These are phyloP conservation scores for Lupinus albus DNA, from an alignment of 306 rosid genomes.

Conservation along the genomic window DNA sequence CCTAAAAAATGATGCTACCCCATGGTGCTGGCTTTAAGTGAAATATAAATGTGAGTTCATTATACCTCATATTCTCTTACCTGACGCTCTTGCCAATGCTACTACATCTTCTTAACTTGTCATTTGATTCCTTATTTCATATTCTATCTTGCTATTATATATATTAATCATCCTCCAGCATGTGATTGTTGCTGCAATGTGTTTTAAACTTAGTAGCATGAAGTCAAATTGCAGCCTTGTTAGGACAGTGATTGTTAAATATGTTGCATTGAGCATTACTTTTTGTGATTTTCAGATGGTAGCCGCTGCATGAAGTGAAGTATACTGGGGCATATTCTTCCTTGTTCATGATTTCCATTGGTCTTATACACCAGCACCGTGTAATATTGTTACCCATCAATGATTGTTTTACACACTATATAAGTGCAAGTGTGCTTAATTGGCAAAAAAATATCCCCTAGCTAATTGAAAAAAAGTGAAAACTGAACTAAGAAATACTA, in stretches of 20 bases:
- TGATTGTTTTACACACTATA: neutral
- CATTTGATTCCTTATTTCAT: neutral
- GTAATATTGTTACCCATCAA: slow-evolving; percentile 14
- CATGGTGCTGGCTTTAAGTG: neutral
- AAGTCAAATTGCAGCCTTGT: slow-evolving; percentile 4
- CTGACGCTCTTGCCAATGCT: too few relatives aligned
- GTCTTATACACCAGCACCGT: slow-evolving; percentile 18
- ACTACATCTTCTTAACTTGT: neutral
- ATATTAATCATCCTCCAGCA: too few relatives aligned
- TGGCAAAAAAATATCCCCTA: neutral
- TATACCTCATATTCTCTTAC: neutral
- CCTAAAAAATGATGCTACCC: neutral
- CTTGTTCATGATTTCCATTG: slow-evolving; percentile 12
- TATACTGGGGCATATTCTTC: slow-evolving; percentile 28
- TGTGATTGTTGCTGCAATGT: neutral
- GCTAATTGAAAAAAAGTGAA: neutral
- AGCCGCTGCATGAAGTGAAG: slow-evolving; percentile 33
- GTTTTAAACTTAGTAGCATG: neutral
- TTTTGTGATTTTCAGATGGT: slow-evolving; percentile 32
- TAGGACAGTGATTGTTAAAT: neutral
- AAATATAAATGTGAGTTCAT: slow-evolving; percentile 11
- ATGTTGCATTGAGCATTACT: too few relatives aligned
- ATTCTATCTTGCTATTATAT: neutral
- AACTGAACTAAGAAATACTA: neutral
- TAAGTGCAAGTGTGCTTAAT: neutral